Percentiles rank a stretch among this genome's conserved stretches.
Evolutionary conservation across 2,329 filamentous ascomycete genomes (phyloP).

Genomic region (Apiospora sp.): DNA sequence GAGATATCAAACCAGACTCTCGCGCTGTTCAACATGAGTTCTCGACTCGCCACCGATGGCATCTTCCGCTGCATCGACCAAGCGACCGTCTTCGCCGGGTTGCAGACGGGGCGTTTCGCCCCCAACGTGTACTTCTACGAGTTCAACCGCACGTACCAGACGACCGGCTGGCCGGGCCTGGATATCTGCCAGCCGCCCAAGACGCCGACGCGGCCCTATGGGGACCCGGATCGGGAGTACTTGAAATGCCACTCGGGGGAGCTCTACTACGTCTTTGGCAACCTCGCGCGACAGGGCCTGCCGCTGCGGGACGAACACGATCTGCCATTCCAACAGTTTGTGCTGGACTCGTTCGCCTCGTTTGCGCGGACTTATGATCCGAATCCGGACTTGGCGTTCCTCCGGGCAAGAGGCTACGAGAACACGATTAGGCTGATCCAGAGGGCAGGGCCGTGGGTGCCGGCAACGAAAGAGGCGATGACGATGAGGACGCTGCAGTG

Average conservation of each 20-base stretch:
- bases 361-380: constrained; percentile 60
- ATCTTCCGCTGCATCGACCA: constrained; percentile 68
- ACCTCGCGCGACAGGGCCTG: constrained; percentile 49
- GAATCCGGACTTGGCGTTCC: constrained; percentile 54
- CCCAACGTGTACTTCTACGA: constrained; percentile 64
- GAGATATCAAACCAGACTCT: constrained; percentile 55
- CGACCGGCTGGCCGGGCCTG: constrained; percentile 60
- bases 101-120: constrained; percentile 51
- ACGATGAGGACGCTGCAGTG: constrained; percentile 56
- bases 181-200: constrained; percentile 55
- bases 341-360: constrained; percentile 58
- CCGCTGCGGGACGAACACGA: constrained; percentile 56
- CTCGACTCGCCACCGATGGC: constrained; percentile 64
- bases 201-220: constrained; percentile 41
- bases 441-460: constrained; percentile 46
- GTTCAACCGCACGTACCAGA: constrained; percentile 63
- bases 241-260: constrained; percentile 66
- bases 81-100: constrained; percentile 62
- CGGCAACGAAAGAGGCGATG: constrained; percentile 46
- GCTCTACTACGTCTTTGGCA: constrained; percentile 62
- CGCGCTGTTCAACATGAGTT: constrained; percentile 62
- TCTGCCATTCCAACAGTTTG: constrained; percentile 45
- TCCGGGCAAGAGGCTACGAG: constrained; percentile 52
- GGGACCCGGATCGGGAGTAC: constrained; percentile 45
- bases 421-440: constrained; percentile 37